Conservation (phyloP, 2,329 filamentous ascomycete genomes). For the Colletotrichum tropicale region DNA sequence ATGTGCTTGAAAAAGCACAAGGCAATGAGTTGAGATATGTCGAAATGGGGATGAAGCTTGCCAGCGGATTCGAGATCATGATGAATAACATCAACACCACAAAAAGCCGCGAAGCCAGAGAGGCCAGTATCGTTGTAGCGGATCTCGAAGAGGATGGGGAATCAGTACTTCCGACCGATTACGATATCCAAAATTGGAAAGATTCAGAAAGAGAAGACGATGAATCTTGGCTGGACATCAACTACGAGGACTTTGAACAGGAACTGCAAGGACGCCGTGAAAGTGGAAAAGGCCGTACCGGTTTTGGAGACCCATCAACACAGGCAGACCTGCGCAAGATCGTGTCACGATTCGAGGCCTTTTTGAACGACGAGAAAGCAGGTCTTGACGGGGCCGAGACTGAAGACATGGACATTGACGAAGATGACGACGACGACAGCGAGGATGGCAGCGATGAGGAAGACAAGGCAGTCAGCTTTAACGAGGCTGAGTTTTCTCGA, state of each 20-base stretch:
- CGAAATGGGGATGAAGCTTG: conserved; percentile 86
- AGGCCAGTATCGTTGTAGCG: conserved; percentile 77
- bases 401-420: conserved; percentile 70
- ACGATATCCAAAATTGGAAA: conserved; percentile 76
- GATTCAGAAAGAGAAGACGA: conserved; percentile 70
- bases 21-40: conserved; percentile 41
- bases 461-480: conserved; percentile 78
- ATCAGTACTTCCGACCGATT: conserved; percentile 67
- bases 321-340: conserved; percentile 86
- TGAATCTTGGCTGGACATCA: conserved; percentile 91
- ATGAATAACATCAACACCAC: conserved; percentile 69
- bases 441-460: conserved; percentile 66
- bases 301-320: conserved; percentile 69
- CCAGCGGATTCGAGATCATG: conserved; percentile 91
- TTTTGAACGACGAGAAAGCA: conserved; percentile 84
- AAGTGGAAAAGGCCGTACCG: conserved; percentile 27
- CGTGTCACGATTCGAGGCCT: conserved; percentile 90
- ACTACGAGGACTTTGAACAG: conserved; percentile 85
- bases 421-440: conserved; percentile 52
- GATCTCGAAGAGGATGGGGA: conserved; percentile 78
- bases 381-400: conserved; percentile 80
- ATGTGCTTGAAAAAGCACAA: conserved; percentile 26
- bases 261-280: conserved; percentile 63
- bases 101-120: conserved; percentile 72
- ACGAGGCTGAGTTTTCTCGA: conserved; percentile 81